A percentile compares a stretch with the other conserved stretches of the same genome.
Conservation (phyloP, 768 basidiomycete species). For the Tylopilus vinaceipallidus region DNA sequence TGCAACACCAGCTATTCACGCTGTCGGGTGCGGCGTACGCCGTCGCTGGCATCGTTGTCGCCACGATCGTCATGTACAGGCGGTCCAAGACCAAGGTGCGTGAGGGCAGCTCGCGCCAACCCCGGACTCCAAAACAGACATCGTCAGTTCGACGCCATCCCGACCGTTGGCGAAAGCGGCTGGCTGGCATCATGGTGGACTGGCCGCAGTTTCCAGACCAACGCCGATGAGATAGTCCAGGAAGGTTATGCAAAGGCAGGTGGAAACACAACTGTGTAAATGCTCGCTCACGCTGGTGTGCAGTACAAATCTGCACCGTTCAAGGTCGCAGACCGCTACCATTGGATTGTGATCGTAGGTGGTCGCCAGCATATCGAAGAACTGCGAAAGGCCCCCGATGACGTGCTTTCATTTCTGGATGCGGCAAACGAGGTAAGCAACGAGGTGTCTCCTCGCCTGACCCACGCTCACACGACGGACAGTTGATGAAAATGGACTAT, state of each 20-base stretch:
- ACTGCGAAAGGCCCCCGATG: constrained; percentile 39
- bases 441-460: not conserved
- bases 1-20: constrained; percentile 1
- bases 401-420: constrained; percentile 35
- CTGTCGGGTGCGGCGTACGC: constrained; percentile 5
- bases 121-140: not conserved
- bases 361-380: not conserved
- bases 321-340: not conserved
- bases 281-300: not conserved
- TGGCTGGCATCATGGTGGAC: constrained; percentile 29
- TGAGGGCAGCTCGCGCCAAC: too few species aligned
- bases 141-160: constrained; percentile 29
- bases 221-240: constrained; percentile 25
- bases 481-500: constrained; percentile 39
- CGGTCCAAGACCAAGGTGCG: constrained; percentile 7
- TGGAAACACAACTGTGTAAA: not conserved
- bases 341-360: not conserved
- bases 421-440: constrained; percentile 30
- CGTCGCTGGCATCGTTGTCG: constrained; percentile 5
- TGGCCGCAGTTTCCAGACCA: constrained; percentile 18
- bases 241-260: constrained; percentile 34
- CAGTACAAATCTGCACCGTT: not conserved
- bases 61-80: constrained; percentile 5
- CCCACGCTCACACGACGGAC: too few species aligned
- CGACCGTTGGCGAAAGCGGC: constrained; percentile 27